Base-by-base conservation (phyloP, 1,284 basidiomycete genomes). In the Microbotryum intermedium region DNA sequence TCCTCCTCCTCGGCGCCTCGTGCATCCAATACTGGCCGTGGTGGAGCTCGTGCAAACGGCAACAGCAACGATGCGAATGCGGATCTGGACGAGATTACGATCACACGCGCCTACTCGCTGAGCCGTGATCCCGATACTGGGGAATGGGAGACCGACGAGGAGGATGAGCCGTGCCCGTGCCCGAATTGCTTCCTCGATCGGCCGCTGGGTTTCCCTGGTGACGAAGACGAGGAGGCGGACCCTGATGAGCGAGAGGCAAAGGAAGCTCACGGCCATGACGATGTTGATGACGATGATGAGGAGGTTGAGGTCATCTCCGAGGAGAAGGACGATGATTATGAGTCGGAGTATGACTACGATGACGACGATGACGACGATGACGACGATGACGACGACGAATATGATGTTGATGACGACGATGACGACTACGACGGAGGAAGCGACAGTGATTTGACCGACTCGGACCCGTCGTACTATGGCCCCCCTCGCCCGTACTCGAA, bases 401-500 rank as follows among this genome's bases (percentile, higher is more conserved):
- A 50, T n/a, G 46, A 23, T 23, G 18, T 18, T 23, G 23, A 48
- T 2, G 46, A 48, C 13, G 23, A n/a, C 5, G 5, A 11, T 18
- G 23, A 28, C 20, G 18, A 48, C 13, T 11, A 48, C 11, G 8
- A 48, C 16, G 46, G n/a, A 3, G 21, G 21, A 11, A 23, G 21
- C 23, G 23, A 48, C 13, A 28, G 46, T 48, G 23, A 48, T 13
- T 13, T 39, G 46, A 43, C 47, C 45, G 60, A 58, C 43, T 46
- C 21, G 34, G 26, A 42, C 10, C 44, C 10, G 51, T 30, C 2
- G 39, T 55, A 53, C 7, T 45, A 52, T 3, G 53, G 42, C 25
- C 42, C 34, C 20, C n/a, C 44, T 20, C 39, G 47, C n/a, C 62
- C 54, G 18, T 70, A 58, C 51, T 45, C 58, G 2, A 66, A 70